These are phyloP conservation scores for Glycine tomentella DNA, from an alignment of 306 rosid species.

Conservation along the genomic window DNA sequence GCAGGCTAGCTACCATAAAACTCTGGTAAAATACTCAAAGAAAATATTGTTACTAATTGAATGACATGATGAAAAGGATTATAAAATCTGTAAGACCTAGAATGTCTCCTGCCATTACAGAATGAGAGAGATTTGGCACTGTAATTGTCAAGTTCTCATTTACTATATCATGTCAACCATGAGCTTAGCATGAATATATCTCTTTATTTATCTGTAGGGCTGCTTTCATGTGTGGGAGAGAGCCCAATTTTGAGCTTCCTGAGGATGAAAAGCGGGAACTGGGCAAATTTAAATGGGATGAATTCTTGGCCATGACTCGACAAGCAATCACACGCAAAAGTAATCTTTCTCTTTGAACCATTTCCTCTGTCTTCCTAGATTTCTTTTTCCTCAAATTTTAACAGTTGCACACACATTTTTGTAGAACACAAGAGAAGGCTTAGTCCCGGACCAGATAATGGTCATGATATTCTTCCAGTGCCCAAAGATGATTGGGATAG, in stretches of 20 bases:
- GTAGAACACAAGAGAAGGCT: constrained; percentile 64
- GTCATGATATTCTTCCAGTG: constrained; percentile 34
- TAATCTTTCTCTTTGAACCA: constrained; percentile 39
- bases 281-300: constrained; percentile 76
- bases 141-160: neutral
- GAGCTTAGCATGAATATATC: neutral
- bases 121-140: neutral
- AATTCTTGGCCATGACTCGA: constrained; percentile 78
- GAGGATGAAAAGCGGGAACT: constrained; percentile 76
- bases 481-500: constrained; percentile 52
- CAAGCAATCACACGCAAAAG: constrained; percentile 70
- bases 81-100: neutral
- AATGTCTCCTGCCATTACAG: constrained; percentile 5
- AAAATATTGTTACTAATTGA: neutral
- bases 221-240: constrained; percentile 91
- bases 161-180: neutral
- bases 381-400: constrained; percentile 26
- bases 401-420: constrained; percentile 35
- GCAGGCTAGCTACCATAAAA: neutral
- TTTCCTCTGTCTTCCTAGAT: neutral
- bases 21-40: neutral
- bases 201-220: constrained; percentile 60
- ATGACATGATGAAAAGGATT: neutral
- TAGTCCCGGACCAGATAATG: constrained; percentile 30
- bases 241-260: constrained; percentile 82